These are phyloP conservation scores for Mycena vitilis DNA, from an alignment of 768 basidiomycete species.

Conservation along the genomic window DNA sequence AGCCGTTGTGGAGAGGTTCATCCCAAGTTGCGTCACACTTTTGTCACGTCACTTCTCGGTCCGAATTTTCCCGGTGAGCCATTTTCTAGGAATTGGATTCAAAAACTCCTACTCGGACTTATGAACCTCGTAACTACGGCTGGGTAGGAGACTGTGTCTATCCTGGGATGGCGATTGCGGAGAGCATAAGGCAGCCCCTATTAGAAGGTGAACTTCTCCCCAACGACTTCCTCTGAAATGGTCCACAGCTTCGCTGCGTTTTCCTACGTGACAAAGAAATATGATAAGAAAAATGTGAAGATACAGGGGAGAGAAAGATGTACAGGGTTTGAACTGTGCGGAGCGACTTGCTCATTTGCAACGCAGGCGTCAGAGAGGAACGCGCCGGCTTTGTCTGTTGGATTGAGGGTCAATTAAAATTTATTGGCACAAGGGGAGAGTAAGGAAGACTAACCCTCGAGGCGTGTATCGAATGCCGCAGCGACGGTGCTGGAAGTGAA, in stretches of 20 bases:
- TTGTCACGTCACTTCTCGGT: too few relatives aligned
- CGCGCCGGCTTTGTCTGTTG: neutral
- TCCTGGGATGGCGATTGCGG: too few relatives aligned
- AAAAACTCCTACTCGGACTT: too few relatives aligned
- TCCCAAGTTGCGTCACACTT: too few relatives aligned
- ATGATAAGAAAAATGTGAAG: neutral
- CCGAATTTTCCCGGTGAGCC: too few relatives aligned
- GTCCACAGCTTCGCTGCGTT: slow-evolving; percentile 10
- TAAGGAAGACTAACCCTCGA: neutral
- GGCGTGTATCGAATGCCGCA: neutral
- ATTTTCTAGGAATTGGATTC: too few relatives aligned
- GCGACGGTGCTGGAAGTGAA: neutral
- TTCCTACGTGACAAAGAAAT: neutral
- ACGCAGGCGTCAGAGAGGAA: neutral
- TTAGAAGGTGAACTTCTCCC: slow-evolving; percentile 12
- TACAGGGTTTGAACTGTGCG: neutral
- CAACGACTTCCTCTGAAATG: slow-evolving; percentile 6
- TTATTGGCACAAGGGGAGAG: too few relatives aligned
- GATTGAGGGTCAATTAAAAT: too few relatives aligned
- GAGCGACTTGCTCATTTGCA: neutral
- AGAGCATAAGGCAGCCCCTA: too few relatives aligned
- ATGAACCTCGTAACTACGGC: too few relatives aligned
- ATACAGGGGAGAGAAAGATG: neutral
- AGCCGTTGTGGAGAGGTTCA: too few relatives aligned
- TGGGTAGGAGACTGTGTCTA: too few relatives aligned